Conservation (phyloP, 805 yeast genomes). For the Wickerhamomyces bovis region DNA sequence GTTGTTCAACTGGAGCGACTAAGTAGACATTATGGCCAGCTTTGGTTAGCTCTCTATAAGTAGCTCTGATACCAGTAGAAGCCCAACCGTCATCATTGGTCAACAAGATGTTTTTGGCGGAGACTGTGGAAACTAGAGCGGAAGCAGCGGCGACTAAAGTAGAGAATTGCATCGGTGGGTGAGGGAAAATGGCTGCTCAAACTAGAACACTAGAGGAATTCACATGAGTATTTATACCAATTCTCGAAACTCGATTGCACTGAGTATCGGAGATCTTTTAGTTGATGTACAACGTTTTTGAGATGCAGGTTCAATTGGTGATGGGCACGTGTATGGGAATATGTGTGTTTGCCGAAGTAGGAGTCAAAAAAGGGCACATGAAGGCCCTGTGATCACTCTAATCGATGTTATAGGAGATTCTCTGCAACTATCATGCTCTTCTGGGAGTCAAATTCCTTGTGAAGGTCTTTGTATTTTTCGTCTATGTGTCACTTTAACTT, state of each 20-base stretch:
- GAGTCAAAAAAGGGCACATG: no score
- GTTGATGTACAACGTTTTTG: not conserved
- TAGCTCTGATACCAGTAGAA: constrained; percentile 49
- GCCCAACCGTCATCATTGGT: constrained; percentile 57
- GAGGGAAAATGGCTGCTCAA: not conserved
- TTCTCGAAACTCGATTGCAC: not conserved
- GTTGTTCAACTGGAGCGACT: constrained; percentile 47
- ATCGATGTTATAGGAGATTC: no score
- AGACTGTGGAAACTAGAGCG: constrained; percentile 8
- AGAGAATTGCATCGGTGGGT: constrained; percentile 10
- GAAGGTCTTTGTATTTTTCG: no score
- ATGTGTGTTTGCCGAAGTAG: no score
- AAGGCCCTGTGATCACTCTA: no score
- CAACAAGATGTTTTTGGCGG: constrained; percentile 38
- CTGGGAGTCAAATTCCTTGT: no score
- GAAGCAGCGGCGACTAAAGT: constrained; percentile 3
- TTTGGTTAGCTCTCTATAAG: constrained; percentile 39
- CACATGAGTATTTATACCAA: not conserved
- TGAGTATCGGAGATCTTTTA: not conserved
- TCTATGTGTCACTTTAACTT: no score
- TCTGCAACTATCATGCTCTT: no score
- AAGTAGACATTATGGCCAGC: constrained; percentile 46
- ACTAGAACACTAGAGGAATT: not conserved
- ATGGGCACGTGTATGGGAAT: not conserved
- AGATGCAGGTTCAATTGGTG: not conserved